phyloP scores from a whole-genome alignment of 169 alveolate species.

The Theileria parva region DNA sequence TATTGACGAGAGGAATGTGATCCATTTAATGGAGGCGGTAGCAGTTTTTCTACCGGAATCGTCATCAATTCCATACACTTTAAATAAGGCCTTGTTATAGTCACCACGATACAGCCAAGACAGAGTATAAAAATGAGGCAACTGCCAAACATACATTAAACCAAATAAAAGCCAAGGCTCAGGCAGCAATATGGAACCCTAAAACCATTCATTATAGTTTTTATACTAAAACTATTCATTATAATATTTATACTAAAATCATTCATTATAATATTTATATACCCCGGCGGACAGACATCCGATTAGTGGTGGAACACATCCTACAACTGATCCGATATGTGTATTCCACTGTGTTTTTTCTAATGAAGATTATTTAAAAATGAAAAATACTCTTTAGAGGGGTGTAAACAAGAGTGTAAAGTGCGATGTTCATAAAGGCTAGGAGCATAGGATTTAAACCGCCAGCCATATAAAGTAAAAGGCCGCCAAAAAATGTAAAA shows the following conservation, averaged over 20 bases:
- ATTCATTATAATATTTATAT: slow-evolving; percentile 7
- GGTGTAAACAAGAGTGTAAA: slow-evolving; percentile 57
- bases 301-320: slow-evolving; percentile 77
- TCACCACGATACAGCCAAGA: slow-evolving; percentile 79
- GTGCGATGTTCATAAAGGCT: slow-evolving; percentile 51
- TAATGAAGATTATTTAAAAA: background rate
- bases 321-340: slow-evolving; percentile 79
- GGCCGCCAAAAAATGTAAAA: slow-evolving; percentile 41
- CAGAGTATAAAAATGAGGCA: slow-evolving; percentile 79
- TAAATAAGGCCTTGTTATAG: slow-evolving; percentile 70
- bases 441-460: slow-evolving; percentile 38
- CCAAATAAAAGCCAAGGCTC: slow-evolving; percentile 76
- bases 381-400: slow-evolving; percentile 41
- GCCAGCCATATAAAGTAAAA: slow-evolving; percentile 37
- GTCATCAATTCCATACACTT: slow-evolving; percentile 75
- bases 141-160: slow-evolving; percentile 75
- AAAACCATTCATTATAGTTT: background rate
- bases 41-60: slow-evolving; percentile 75
- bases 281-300: slow-evolving; percentile 77
- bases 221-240: slow-evolving; percentile 1
- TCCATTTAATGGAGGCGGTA: slow-evolving; percentile 64
- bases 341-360: slow-evolving; percentile 75
- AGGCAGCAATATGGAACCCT: slow-evolving; percentile 33
- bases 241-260: slow-evolving; percentile 20
- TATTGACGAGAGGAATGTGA: slow-evolving; percentile 36